A percentile compares a stretch with the other conserved stretches of the same genome.
Evolutionary conservation across 257 asterid species (phyloP).

Genomic region (Scutellaria minor): DNA sequence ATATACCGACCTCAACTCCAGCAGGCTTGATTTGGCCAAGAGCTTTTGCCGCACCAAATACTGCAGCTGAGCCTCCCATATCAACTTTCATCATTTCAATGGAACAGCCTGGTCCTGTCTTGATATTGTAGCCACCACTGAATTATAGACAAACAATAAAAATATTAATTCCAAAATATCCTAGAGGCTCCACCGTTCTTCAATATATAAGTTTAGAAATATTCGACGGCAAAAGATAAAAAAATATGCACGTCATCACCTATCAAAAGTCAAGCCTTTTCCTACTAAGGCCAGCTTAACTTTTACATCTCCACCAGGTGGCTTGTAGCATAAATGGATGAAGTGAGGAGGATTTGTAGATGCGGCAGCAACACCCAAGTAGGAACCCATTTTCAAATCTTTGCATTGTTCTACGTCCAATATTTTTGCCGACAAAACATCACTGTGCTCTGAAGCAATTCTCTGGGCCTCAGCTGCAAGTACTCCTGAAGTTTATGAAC

Average conservation of each 20-base stretch:
- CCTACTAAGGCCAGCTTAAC: constrained; percentile 92
- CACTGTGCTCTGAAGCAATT: constrained; percentile 79
- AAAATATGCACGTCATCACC: constrained; percentile 44
- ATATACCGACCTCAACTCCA: constrained; percentile 79
- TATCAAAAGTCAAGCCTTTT: constrained; percentile 98
- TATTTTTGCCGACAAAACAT: constrained; percentile 85
- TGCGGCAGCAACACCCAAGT: constrained; percentile 94
- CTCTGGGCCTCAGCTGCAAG: constrained; percentile 84
- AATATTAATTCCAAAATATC: neutral
- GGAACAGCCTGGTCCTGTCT: constrained; percentile 88
- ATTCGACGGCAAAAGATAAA: neutral
- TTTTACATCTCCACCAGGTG: constrained; percentile 76
- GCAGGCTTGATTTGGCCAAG: constrained; percentile 91
- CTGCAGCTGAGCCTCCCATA: constrained; percentile 99
- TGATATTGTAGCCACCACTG: constrained; percentile 99
- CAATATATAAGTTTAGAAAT: no score
- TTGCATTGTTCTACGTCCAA: constrained; percentile 92
- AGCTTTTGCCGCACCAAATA: constrained; percentile 97
- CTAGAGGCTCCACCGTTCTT: neutral
- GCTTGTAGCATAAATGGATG: constrained; percentile 92
- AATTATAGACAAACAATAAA: constrained; percentile 22
- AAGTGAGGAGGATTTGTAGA: constrained; percentile 92
- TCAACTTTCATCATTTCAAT: constrained; percentile 95
- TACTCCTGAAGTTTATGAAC: constrained; percentile 55
- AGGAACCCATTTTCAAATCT: constrained; percentile 98